These are phyloP conservation scores for Fusarium transvaalense DNA, from an alignment of 2,329 filamentous ascomycete species.

Conservation along the genomic window DNA sequence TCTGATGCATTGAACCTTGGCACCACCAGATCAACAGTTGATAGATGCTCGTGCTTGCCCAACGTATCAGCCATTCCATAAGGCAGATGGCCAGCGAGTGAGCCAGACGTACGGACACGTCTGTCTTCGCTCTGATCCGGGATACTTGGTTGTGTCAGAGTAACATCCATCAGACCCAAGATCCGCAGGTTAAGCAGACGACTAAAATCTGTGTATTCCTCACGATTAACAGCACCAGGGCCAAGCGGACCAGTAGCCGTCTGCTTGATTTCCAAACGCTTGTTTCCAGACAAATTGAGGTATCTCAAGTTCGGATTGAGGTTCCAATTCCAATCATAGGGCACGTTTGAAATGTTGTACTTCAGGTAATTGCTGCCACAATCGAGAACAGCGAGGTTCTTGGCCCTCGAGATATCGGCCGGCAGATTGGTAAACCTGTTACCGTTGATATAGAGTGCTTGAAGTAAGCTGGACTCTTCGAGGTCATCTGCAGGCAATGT, in stretches of 20 bases:
- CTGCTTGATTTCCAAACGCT: constrained; percentile 89
- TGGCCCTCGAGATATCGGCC: constrained; percentile 93
- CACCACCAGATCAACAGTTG: constrained; percentile 94
- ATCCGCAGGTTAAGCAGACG: constrained; percentile 86
- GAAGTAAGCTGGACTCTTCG: constrained; percentile 87
- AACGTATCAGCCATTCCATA: constrained; percentile 99
- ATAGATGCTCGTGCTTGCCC: constrained; percentile 92
- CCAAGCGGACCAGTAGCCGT: constrained; percentile 63
- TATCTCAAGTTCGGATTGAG: constrained; percentile 96
- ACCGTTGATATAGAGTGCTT: constrained; percentile 93
- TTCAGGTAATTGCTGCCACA: constrained; percentile 96
- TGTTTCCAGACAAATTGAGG: constrained; percentile 96
- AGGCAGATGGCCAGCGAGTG: constrained; percentile 86
- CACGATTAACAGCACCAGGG: constrained; percentile 68
- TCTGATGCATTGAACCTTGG: constrained; percentile 92
- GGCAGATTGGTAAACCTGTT: constrained; percentile 98
- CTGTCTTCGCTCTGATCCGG: constrained; percentile 96
- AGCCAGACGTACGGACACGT: constrained; percentile 96
- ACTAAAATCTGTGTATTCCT: constrained; percentile 86
- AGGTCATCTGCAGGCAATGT: constrained; percentile 93
- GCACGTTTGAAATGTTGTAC: constrained; percentile 99
- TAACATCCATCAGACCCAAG: constrained; percentile 97
- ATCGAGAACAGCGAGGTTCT: constrained; percentile 90
- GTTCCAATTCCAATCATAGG: constrained; percentile 99
- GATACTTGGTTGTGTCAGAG: constrained; percentile 90